Evolutionary conservation across 169 alveolate species (phyloP), one percentile per base, ranked within the genome.

Genomic region (Plasmodium malariae): DNA sequence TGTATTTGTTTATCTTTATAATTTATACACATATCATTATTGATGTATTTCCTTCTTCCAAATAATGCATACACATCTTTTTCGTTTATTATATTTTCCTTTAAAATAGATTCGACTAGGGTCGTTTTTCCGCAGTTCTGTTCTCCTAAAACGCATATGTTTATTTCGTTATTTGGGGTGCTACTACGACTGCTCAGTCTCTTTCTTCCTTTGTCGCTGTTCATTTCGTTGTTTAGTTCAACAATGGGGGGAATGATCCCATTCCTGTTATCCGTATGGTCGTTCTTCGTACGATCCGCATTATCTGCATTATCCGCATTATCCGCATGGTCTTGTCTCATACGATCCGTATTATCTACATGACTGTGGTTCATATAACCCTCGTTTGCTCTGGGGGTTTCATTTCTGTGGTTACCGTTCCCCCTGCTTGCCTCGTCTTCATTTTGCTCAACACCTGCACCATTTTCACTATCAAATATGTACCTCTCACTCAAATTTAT

Each of bases 121-220:
- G 73, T 83, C 26, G 91, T 83, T 21, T 83, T 83, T 3, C 91
- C 91, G 36, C 73, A 83, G 43, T 83, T 83, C 17, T 69, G 34
- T 51, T 83, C 91, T 37, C 91, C 91, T 12, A 83, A 69, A 12
- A 83, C 30, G 48, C 91, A 83, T n/a, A 83, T 57, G 30, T 63
- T 67, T 69, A 83, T 40, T 21, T 83, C 71, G 11, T 57, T 19
- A 57, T 57, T 57, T 21, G n/a, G 26, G 1, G 17, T 48, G 17
- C 17, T 48, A 14, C 12, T 36, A 57, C 26, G n/a, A 26, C 26
- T 24, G 14, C 17, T 57, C 21, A 57, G 5, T 57, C 26, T 57
- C 11, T 57, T 57, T 57, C 37, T 57, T 21, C 34, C 3, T 57
- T 11, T 0, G 5, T 17, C 7, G 17, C 11, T 57, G 26, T 57